Conservation (phyloP, 345 rosid species). For the Cardamine occulta region DNA sequence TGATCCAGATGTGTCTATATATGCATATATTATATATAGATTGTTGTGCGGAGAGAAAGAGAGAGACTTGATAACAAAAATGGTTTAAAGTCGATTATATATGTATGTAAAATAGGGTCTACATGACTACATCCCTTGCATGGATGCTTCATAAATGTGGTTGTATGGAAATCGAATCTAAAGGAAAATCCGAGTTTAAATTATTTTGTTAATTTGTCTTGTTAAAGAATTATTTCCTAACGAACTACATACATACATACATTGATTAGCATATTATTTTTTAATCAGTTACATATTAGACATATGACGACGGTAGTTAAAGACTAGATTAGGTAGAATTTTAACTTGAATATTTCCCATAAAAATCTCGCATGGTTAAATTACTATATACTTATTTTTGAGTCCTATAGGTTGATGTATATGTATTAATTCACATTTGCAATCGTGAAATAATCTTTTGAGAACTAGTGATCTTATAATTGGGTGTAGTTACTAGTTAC, state of each 20-base stretch:
- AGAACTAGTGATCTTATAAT: not conserved
- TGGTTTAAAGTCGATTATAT: not conserved
- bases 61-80: not conserved
- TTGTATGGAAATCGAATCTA: not conserved
- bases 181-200: not conserved
- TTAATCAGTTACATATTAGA: not conserved
- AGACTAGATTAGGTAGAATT: not conserved
- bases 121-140: not conserved
- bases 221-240: not conserved
- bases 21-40: not conserved
- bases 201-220: not conserved
- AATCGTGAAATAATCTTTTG: not conserved
- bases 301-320: not conserved
- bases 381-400: too few species aligned
- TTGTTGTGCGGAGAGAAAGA: not conserved
- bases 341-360: not conserved
- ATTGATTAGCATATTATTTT: not conserved
- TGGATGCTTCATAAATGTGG: slow-evolving; percentile 4
- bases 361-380: too few species aligned
- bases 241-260: not conserved
- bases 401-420: not conserved
- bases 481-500: not conserved
- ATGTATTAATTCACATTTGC: not conserved
- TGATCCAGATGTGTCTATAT: not conserved
- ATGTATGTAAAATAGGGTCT: not conserved